These are phyloP conservation scores for Dipteronia sinensis DNA, from an alignment of 345 rosid genomes.

Conservation along the genomic window DNA sequence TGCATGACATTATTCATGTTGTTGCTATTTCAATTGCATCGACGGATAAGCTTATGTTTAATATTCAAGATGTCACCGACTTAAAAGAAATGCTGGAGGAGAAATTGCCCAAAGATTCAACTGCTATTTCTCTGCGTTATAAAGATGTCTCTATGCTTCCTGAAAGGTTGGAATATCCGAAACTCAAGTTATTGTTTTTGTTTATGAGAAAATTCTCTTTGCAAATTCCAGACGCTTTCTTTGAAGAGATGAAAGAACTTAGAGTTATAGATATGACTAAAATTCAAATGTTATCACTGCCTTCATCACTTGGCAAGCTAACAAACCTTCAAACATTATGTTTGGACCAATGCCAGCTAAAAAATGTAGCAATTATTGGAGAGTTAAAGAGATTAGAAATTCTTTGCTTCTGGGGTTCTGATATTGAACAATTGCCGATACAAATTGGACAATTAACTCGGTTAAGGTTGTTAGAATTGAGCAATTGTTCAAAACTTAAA, in stretches of 20 bases:
- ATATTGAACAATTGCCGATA: constrained; percentile 12
- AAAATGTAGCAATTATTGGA: constrained; percentile 6
- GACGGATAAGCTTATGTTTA: not conserved
- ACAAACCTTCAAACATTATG: constrained; percentile 22
- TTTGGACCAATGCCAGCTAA: not conserved
- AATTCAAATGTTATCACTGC: not conserved
- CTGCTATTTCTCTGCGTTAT: constrained; percentile 3
- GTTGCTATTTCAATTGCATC: constrained; percentile 25
- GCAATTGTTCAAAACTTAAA: constrained; percentile 14
- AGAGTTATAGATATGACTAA: constrained; percentile 19
- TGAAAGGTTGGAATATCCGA: constrained; percentile 9
- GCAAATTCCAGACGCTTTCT: constrained; percentile 15
- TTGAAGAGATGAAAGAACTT: constrained; percentile 13
- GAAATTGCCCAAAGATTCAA: not conserved
- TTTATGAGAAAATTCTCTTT: not conserved
- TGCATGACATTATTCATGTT: constrained; percentile 30
- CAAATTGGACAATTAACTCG: constrained; percentile 21
- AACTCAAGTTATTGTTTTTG: constrained; percentile 15
- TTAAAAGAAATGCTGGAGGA: constrained; percentile 2
- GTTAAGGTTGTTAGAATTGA: constrained; percentile 25
- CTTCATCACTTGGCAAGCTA: constrained; percentile 17
- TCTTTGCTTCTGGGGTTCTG: not conserved
- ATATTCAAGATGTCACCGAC: not conserved
- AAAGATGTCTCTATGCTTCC: constrained; percentile 21
- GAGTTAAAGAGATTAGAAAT: constrained; percentile 5